A percentile compares a stretch with the other conserved stretches of the same genome.
Conservation (phyloP, 352 stramenopile species). For the Globisporangium rhizosaccharum region DNA sequence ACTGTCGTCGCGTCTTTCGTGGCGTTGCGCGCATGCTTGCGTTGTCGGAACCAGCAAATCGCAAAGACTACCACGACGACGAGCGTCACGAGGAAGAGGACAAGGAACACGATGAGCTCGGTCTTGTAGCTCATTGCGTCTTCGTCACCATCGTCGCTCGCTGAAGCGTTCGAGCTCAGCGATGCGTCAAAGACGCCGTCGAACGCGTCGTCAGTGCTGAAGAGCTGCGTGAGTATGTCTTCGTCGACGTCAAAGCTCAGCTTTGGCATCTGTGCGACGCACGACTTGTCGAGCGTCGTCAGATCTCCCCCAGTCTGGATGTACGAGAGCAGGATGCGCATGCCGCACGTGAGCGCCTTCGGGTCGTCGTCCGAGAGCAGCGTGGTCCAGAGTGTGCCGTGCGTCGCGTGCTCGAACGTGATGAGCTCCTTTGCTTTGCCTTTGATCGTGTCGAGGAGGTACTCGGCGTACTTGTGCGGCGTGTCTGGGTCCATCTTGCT, state of each 20-base stretch:
- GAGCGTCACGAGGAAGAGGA: slow-evolving; percentile 8
- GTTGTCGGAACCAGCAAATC: background rate
- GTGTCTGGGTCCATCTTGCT: slow-evolving; percentile 24
- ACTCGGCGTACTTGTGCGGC: slow-evolving; percentile 17
- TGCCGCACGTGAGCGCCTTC: slow-evolving; percentile 27
- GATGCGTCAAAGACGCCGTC: slow-evolving; percentile 4
- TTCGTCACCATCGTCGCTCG: background rate
- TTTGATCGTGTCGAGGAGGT: slow-evolving; percentile 13
- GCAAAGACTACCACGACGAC: slow-evolving; percentile 1
- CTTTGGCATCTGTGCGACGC: slow-evolving; percentile 23
- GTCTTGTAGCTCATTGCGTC: slow-evolving; percentile 3
- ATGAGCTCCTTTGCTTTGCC: slow-evolving; percentile 22
- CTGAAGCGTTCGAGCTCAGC: slow-evolving; percentile 6
- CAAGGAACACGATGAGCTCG: slow-evolving; percentile 12
- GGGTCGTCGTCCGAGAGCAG: slow-evolving; percentile 7
- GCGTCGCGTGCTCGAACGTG: slow-evolving; percentile 19
- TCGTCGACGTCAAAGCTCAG: slow-evolving; percentile 24
- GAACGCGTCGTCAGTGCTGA: background rate
- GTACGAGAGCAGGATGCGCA: slow-evolving; percentile 43
- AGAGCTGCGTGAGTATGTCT: background rate
- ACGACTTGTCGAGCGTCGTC: slow-evolving; percentile 32
- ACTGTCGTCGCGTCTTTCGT: background rate
- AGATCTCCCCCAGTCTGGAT: slow-evolving; percentile 30
- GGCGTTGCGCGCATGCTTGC: background rate
- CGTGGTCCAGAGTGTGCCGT: slow-evolving; percentile 7